Evolutionary conservation across 441 rosid species (phyloP), one percentile per base, ranked within the genome.

Genomic region (Eutrema salsugineum): DNA sequence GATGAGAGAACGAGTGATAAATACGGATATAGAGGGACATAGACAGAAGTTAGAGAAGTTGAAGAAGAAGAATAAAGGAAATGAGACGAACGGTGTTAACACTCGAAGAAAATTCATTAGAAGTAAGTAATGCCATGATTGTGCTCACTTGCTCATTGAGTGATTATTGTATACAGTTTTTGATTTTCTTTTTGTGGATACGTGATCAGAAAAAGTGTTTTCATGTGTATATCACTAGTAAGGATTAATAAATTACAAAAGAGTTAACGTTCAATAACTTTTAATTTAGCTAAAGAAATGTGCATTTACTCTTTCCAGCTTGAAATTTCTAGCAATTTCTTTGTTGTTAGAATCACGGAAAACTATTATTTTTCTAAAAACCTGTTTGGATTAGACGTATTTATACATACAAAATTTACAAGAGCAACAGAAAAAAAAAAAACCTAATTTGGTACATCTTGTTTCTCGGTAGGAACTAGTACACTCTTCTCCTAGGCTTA

Each of bases 11-110:
- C 83, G 81, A 75, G 94, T 85, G 22, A 94, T 92, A 68, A 80
- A 76, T 72, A 89, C 85, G 43, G 93, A 92, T 73, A 85, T 90
- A 44, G 88, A 84, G 71, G 94, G 93, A 56, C 79, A 83, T 16
- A 82, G 84, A 59, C 91, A 86, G 67, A 91, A 85, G 81, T 51
- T 72, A 51, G 87, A 85, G 72, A 94, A 87, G 82, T 43, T 86
- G 82, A 82, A 78, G 78, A 81, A 57, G 46, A 85, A 68, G 73
- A 61, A 47, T 33, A 80, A 63, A 73, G 63, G 59, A 17, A 75
- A 63, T 39, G 71, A 48, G 57, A 16, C 1, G 40, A 14, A 14
- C 15, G 51, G 61, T 33, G 54, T 38, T 28, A 76, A 56, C 66
- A 56, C 27, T 63, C 32, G 27, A 16, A 76, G 56, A 28, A 76